Evolutionary conservation across 1,284 basidiomycete genomes (phyloP).

Genomic region (Cutaneotrichosporon cavernicola): DNA sequence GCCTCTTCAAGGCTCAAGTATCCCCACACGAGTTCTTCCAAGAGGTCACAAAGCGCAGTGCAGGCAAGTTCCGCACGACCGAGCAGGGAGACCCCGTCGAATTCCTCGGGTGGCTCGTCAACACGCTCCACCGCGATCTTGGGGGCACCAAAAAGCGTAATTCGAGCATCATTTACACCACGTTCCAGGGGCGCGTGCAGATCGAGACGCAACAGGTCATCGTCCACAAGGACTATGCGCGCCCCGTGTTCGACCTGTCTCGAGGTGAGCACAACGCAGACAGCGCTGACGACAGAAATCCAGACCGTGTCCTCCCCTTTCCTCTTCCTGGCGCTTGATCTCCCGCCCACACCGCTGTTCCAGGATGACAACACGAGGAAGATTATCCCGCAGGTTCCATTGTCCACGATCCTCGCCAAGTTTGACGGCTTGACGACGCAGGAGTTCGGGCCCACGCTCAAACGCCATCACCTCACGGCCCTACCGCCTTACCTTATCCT

Average conservation of each 20-base stretch:
- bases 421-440: slow-evolving; percentile 89
- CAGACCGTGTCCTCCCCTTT: slow-evolving; percentile 85
- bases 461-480: slow-evolving; percentile 81
- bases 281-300: slow-evolving; percentile 62
- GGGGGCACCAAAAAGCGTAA: slow-evolving; percentile 82
- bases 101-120: slow-evolving; percentile 93
- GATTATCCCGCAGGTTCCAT: slow-evolving; percentile 95
- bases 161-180: slow-evolving; percentile 86
- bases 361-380: slow-evolving; percentile 95
- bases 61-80: slow-evolving; percentile 85
- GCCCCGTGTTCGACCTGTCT: slow-evolving; percentile 86
- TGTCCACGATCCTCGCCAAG: slow-evolving; percentile 88
- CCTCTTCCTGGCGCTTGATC: slow-evolving; percentile 89
- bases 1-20: slow-evolving; percentile 95
- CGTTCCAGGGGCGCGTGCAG: slow-evolving; percentile 90
- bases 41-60: slow-evolving; percentile 84
- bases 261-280: slow-evolving; percentile 63
- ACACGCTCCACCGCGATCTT: slow-evolving; percentile 85
- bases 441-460: slow-evolving; percentile 81
- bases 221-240: slow-evolving; percentile 69
- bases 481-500: slow-evolving; percentile 91
- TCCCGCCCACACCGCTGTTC: slow-evolving; percentile 93
- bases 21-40: slow-evolving; percentile 97
- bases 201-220: slow-evolving; percentile 93
- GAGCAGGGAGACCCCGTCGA: slow-evolving; percentile 94